Conservation (phyloP, 306 rosid species). For the Arachis stenosperma region DNA sequence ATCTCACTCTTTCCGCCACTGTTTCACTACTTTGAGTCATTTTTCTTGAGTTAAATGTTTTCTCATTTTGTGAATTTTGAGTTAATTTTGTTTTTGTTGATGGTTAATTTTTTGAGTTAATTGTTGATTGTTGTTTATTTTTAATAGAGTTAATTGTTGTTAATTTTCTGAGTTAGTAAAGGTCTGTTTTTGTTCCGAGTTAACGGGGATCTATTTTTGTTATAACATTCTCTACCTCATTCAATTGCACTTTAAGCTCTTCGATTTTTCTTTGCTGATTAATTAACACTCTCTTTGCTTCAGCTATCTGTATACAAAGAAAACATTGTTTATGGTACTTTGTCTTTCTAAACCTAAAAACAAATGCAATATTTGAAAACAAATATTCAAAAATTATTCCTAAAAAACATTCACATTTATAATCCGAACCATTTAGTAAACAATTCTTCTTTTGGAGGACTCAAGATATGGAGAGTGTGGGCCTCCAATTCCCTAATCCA, state of each 20-base stretch:
- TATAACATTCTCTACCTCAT: slow-evolving; percentile 76
- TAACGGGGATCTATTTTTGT: background rate
- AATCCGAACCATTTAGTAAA: slow-evolving; percentile 11
- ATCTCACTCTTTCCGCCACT: too few species aligned
- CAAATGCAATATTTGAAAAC: slow-evolving; percentile 23
- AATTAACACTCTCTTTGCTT: slow-evolving; percentile 54
- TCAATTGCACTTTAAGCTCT: slow-evolving; percentile 74
- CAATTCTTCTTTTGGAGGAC: slow-evolving; percentile 9
- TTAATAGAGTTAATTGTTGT: too few species aligned
- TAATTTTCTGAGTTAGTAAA: too few species aligned
- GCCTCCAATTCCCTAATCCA: background rate
- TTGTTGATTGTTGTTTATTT: too few species aligned
- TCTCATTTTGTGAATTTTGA: too few species aligned
- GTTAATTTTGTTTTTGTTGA: too few species aligned
- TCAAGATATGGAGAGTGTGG: too few species aligned
- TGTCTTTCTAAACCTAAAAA: slow-evolving; percentile 4
- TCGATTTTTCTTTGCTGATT: slow-evolving; percentile 55
- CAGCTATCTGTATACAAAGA: slow-evolving; percentile 52
- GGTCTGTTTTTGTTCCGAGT: too few species aligned
- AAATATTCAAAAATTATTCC: slow-evolving; percentile 10
- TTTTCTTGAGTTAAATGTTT: too few species aligned
- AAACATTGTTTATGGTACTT: slow-evolving; percentile 12
- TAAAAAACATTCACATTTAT: background rate
- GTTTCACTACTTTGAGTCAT: too few species aligned
- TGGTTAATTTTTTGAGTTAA: too few species aligned